Percentiles rank a stretch among this genome's conserved stretches.
These are phyloP conservation scores for Beta lomatogona DNA, from an alignment of 179 eudicot species.

Conservation along the genomic window DNA sequence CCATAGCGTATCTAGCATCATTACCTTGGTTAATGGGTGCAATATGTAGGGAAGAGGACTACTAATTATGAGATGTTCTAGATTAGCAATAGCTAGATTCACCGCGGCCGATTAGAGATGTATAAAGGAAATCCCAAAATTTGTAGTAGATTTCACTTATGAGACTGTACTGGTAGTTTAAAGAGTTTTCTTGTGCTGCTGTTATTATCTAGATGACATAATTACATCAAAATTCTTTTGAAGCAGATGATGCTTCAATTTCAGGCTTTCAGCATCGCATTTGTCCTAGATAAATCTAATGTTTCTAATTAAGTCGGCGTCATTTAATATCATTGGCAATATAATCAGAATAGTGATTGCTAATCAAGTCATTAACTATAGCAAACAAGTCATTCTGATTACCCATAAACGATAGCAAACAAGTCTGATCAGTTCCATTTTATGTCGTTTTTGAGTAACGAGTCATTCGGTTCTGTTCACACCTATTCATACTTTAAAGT, in stretches of 20 bases:
- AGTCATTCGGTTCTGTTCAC: no score
- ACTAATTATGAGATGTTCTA: constrained; percentile 15
- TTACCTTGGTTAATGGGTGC: not conserved
- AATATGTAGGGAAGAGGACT: constrained; percentile 18
- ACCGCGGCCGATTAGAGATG: constrained; percentile 17
- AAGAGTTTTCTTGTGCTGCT: constrained; percentile 9
- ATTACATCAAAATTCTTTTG: constrained; percentile 11
- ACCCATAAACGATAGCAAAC: no score
- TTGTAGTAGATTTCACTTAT: constrained; percentile 31
- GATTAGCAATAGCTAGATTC: constrained; percentile 23
- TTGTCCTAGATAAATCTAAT: not conserved
- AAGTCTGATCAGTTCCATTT: no score
- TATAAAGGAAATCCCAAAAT: constrained; percentile 29
- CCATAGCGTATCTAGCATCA: not conserved
- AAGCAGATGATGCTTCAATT: not conserved
- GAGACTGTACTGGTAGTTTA: constrained; percentile 25
- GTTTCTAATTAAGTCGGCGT: not conserved
- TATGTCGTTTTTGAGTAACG: not conserved
- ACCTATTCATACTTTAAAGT: no score
- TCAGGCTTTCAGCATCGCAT: not conserved
- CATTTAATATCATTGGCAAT: not conserved
- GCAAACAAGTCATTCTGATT: no score
- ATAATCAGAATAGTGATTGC: not conserved
- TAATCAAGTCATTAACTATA: not conserved
- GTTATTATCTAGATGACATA: constrained; percentile 4